Percentiles rank a stretch among this genome's conserved stretches.
Conservation (phyloP, 257 asterid species). For the Gentiana straminea region DNA sequence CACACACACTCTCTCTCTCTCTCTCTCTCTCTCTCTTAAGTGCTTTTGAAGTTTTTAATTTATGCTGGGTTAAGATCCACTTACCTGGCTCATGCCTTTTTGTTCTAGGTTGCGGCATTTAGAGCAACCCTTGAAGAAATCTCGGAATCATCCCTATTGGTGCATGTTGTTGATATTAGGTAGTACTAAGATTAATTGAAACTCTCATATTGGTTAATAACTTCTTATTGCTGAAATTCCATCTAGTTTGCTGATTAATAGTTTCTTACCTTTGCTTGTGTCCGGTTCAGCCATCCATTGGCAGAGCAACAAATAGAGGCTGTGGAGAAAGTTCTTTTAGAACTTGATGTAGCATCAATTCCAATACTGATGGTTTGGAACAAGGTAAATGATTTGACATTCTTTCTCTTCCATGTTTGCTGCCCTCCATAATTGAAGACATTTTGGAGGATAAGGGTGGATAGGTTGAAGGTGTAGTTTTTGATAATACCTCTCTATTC, state of each 20-base stretch:
- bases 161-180: constrained; percentile 97
- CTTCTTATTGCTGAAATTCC: too few species aligned
- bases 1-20: too few species aligned
- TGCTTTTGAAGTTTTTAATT: constrained; percentile 3
- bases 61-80: constrained; percentile 7
- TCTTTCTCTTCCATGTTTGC: not conserved
- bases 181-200: constrained; percentile 14
- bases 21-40: too few species aligned
- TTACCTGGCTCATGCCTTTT: constrained; percentile 10
- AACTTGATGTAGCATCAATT: constrained; percentile 66
- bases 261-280: constrained; percentile 24
- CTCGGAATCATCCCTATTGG: constrained; percentile 82
- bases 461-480: too few species aligned
- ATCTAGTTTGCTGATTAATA: constrained; percentile 6
- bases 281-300: constrained; percentile 75
- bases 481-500: too few species aligned
- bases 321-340: constrained; percentile 87
- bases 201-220: not conserved
- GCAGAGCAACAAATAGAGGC: constrained; percentile 89
- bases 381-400: constrained; percentile 40
- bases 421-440: not conserved
- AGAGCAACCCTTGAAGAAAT: constrained; percentile 97
- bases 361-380: constrained; percentile 89
- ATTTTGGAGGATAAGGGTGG: too few species aligned
- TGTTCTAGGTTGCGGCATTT: constrained; percentile 83